Evolutionary conservation across 1,284 basidiomycete genomes (phyloP).

Genomic region (Golubevia sp.): DNA sequence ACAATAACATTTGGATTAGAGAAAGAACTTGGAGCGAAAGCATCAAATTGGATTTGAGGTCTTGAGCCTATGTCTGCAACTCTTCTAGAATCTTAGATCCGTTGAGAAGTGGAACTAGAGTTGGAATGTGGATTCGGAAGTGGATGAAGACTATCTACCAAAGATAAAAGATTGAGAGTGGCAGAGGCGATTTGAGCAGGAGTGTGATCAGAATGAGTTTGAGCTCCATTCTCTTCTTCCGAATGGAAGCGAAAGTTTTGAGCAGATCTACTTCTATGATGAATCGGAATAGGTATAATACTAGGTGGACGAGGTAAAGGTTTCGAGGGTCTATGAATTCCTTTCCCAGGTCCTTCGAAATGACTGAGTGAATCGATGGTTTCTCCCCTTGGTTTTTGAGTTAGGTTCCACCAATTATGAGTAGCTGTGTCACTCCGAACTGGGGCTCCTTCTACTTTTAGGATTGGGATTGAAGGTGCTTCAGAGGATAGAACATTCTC

Average conservation of each 20-base stretch:
- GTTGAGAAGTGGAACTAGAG: no score
- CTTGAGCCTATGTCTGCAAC: no score
- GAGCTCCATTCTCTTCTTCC: background rate
- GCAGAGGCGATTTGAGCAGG: background rate
- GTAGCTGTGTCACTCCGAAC: background rate
- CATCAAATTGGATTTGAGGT: no score
- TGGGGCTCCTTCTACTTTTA: background rate
- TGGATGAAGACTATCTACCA: background rate
- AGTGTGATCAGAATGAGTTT: background rate
- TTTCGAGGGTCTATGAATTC: no score
- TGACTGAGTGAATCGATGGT: background rate
- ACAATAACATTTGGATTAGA: no score
- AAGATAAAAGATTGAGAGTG: background rate
- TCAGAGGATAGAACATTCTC: background rate
- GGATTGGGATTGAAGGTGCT: background rate
- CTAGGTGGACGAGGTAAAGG: no score
- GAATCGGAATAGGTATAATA: no score
- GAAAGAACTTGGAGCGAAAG: no score
- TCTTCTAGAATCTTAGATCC: no score
- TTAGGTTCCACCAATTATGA: background rate
- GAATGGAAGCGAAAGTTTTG: background rate
- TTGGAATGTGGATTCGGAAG: no score
- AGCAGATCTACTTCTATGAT: background rate
- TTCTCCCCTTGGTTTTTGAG: background rate
- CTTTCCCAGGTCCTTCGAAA: no score